These are phyloP conservation scores for Vanilla planifolia DNA, from an alignment of 106 monocot species.

Conservation along the genomic window DNA sequence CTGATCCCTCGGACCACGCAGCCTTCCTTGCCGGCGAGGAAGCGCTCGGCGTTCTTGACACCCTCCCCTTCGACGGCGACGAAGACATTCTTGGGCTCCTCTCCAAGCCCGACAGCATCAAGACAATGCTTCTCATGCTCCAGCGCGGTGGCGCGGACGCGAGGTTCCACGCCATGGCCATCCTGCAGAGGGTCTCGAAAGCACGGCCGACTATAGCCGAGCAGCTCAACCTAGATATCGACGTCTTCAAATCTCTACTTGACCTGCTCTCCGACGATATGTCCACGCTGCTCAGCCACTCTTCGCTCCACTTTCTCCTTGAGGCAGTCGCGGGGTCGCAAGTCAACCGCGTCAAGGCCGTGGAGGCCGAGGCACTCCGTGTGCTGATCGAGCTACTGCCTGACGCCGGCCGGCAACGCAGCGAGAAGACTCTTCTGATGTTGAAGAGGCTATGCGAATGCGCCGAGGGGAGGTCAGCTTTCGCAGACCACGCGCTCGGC, in stretches of 20 bases:
- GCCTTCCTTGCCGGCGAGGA: constrained; percentile 57
- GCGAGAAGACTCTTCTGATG: constrained; percentile 49
- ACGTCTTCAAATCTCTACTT: constrained; percentile 45
- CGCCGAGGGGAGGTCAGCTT: constrained; percentile 62
- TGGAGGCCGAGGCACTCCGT: constrained; percentile 60
- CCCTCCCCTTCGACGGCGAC: constrained; percentile 33
- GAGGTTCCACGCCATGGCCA: constrained; percentile 41
- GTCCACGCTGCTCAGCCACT: constrained; percentile 40
- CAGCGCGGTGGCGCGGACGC: constrained; percentile 64
- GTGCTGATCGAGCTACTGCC: constrained; percentile 64
- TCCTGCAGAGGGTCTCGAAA: constrained; percentile 36
- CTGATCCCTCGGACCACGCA: constrained; percentile 33
- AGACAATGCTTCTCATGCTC: constrained; percentile 40
- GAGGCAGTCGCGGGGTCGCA: constrained; percentile 29
- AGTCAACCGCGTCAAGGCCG: constrained; percentile 27
- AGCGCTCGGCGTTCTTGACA: constrained; percentile 42
- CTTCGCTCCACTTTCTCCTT: constrained; percentile 49
- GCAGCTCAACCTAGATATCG: constrained; percentile 18
- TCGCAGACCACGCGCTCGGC: constrained; percentile 54
- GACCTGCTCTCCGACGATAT: constrained; percentile 74
- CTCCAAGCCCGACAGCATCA: constrained; percentile 38
- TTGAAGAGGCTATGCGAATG: constrained; percentile 64
- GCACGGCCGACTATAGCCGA: constrained; percentile 3
- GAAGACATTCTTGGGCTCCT: constrained; percentile 21
- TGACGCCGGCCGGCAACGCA: constrained; percentile 34